Conservation (phyloP, 345 rosid species). For the Syzygium aqueum region DNA sequence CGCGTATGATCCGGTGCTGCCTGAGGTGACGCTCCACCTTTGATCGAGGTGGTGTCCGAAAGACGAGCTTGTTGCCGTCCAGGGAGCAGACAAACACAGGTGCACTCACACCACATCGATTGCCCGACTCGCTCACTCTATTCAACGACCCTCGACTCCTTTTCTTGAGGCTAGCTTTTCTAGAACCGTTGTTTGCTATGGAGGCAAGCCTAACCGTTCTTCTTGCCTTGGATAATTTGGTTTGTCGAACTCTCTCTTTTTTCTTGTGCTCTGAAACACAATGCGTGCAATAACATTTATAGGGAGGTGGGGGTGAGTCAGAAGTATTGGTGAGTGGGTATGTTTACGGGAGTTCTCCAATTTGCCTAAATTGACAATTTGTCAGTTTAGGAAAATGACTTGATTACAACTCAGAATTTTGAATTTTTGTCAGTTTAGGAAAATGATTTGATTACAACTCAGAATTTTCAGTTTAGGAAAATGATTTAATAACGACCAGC, state of each 20-base stretch:
- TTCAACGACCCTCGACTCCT: conserved; percentile 24
- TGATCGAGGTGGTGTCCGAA: conserved; percentile 14
- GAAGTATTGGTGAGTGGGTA: not conserved
- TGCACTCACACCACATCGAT: conserved; percentile 22
- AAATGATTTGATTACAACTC: too few species aligned
- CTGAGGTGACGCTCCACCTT: conserved; percentile 1
- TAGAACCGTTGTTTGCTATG: conserved; percentile 17
- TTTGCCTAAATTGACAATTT: not conserved
- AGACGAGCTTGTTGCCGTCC: conserved; percentile 11
- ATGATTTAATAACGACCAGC: not conserved
- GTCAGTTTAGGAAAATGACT: too few species aligned
- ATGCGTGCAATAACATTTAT: not conserved
- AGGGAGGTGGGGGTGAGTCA: not conserved
- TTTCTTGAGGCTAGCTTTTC: conserved; percentile 37
- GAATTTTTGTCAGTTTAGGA: too few species aligned
- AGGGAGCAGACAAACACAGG: conserved; percentile 21
- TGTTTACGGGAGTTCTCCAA: not conserved
- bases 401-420: too few species aligned
- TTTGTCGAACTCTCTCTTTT: not conserved
- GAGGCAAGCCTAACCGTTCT: conserved; percentile 28
- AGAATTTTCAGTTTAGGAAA: too few species aligned
- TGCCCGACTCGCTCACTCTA: conserved; percentile 33
- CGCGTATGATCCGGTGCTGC: conserved; percentile 6
- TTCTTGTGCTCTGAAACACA: not conserved
- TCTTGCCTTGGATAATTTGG: conserved; percentile 19